Conservation (phyloP, 2,329 filamentous ascomycete species). For the Talaromyces sp. region DNA sequence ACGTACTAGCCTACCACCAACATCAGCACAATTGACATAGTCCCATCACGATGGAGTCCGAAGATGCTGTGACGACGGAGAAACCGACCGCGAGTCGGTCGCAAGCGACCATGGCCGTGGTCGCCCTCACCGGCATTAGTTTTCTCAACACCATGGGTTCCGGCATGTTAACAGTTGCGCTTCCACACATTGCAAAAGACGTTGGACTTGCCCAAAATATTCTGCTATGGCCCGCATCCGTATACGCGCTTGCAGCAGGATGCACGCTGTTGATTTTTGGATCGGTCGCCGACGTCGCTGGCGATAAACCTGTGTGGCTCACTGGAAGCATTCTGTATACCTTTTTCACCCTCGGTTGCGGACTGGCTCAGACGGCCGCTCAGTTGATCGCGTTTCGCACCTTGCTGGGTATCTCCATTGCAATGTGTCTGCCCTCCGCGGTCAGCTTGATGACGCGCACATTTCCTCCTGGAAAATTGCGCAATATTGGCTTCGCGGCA, state of each 20-base stretch:
- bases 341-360: conserved; percentile 38
- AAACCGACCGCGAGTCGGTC: neutral
- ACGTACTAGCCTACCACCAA: neutral
- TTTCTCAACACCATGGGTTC: neutral
- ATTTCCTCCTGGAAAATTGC: conserved; percentile 38
- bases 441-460: conserved; percentile 45
- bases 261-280: conserved; percentile 46
- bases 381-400: conserved; percentile 44
- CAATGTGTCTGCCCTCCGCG: conserved; percentile 43
- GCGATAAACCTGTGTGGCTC: conserved; percentile 42
- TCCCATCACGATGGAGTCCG: neutral
- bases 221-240: conserved; percentile 20
- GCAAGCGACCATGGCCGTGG: neutral
- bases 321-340: conserved; percentile 39
- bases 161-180: conserved; percentile 1
- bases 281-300: conserved; percentile 47
- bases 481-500: conserved; percentile 48
- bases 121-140: neutral
- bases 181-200: conserved; percentile 10
- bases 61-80: neutral
- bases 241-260: conserved; percentile 38
- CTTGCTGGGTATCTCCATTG: conserved; percentile 39
- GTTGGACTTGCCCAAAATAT: conserved; percentile 17
- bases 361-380: conserved; percentile 28
- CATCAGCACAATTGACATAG: neutral